These are phyloP conservation scores for Porphyrellus cyaneotinctus DNA, from an alignment of 768 basidiomycete genomes.

Conservation along the genomic window DNA sequence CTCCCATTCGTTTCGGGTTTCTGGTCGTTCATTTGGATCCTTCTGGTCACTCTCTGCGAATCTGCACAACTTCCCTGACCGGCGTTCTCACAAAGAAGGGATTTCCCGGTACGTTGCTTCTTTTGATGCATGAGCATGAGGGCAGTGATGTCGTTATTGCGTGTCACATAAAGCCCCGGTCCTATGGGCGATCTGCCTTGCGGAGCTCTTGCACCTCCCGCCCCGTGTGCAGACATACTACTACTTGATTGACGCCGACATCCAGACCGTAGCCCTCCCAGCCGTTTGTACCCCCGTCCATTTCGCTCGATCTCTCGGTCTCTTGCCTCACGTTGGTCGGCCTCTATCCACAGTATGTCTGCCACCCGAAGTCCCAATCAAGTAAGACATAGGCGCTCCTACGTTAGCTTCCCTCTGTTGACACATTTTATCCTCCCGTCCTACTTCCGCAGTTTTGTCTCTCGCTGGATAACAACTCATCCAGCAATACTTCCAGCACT, in stretches of 20 bases:
- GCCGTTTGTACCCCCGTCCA: neutral
- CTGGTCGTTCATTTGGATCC: neutral
- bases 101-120: slow-evolving; percentile 23
- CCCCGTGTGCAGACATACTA: slow-evolving; percentile 24
- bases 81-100: slow-evolving; percentile 20
- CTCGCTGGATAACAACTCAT: slow-evolving; percentile 18
- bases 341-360: slow-evolving; percentile 11
- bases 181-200: slow-evolving; percentile 2
- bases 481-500: slow-evolving; percentile 9
- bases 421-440: neutral
- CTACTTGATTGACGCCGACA: slow-evolving; percentile 11
- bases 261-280: neutral
- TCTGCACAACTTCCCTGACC: neutral
- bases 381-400: slow-evolving; percentile 11
- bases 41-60: neutral
- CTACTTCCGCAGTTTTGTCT: slow-evolving; percentile 17
- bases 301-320: neutral
- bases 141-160: slow-evolving; percentile 8
- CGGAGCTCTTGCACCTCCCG: slow-evolving; percentile 11
- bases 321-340: neutral
- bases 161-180: slow-evolving; percentile 23
- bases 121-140: slow-evolving; percentile 25
- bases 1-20: neutral
- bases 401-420: neutral
- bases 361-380: slow-evolving; percentile 17